Base-by-base conservation (phyloP, 768 basidiomycete genomes). In the Boletus tylopilopsis region DNA sequence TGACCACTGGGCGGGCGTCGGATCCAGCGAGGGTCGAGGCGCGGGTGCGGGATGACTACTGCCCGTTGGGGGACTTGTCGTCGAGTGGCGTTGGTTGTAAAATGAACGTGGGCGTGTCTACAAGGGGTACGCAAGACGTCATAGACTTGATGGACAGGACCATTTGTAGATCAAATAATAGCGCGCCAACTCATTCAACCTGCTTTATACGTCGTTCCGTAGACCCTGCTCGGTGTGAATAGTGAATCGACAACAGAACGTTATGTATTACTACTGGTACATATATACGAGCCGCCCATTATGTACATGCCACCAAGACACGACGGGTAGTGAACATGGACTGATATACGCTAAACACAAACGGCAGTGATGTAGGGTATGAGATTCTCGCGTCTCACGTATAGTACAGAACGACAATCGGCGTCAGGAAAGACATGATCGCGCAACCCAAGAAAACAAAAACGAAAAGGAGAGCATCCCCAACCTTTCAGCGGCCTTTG, bases 401-500 rank as follows among this genome's bases (percentile, higher is more conserved):
- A 48, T 29, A 19, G 15, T 11, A 43, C 23, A 34, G 22, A 10
- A 25, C 42, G 7, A 47, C 21, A 5, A 25, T 25, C 37, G 16
- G n/a, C 33, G 4, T 21, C 9, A 23, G 32, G 15, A 30, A 9
- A 18, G 23, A 42, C 36, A 29, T 16, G 30, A 21, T n/a, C 3
- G 6, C 7, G n/a, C 24, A 24, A 4, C 12, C 18, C 29, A 39
- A 38, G 33, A 48, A 35, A 25, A 24, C 9, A n/a, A 12, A 38
- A 15, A 24, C 7, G 24, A 27, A n/a, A 12, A 38, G 12, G 21
- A 10, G 24, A 27, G 19, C 25, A 29, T 4, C 24, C 4, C 3
- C 6, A 27, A 13, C 29, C 16, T 10, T 6, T 46, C 40, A 63
- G 25, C 38, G 55, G 30, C 36, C 33, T 38, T 34, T 54, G 42